Conservation (phyloP, 306 rosid species). For the Corylus heterophylla region DNA sequence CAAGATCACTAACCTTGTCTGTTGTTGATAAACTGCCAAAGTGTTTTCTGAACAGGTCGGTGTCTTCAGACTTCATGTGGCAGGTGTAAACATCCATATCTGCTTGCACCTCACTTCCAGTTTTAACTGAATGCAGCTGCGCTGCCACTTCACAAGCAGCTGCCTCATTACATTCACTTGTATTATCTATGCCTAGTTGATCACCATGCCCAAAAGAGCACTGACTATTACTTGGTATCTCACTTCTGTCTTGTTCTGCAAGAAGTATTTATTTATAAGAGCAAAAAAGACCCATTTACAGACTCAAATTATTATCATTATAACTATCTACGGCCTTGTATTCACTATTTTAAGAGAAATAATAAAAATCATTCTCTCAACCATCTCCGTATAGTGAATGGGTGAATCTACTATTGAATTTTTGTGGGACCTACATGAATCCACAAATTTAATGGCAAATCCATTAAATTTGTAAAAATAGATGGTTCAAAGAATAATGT, state of each 20-base stretch:
- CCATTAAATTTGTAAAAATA: no score
- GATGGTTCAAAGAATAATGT: no score
- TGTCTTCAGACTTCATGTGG: constrained; percentile 38
- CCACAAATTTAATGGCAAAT: no score
- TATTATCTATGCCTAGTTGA: background rate
- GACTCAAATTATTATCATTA: background rate
- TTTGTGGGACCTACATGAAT: no score
- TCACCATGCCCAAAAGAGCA: constrained; percentile 30
- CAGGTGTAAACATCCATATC: constrained; percentile 24
- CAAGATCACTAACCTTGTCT: constrained; percentile 52
- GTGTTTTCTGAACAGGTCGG: constrained; percentile 60
- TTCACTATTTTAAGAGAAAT: background rate
- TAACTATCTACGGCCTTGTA: background rate
- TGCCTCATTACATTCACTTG: constrained; percentile 28
- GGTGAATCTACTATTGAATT: no score
- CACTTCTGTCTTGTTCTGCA: constrained; percentile 36
- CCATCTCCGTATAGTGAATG: no score
- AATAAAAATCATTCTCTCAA: no score
- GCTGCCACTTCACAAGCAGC: constrained; percentile 27
- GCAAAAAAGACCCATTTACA: background rate
- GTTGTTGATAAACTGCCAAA: constrained; percentile 60
- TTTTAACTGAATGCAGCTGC: constrained; percentile 30
- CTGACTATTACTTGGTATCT: constrained; percentile 27
- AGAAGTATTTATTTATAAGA: constrained; percentile 28
- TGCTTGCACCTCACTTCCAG: constrained; percentile 34